Base-by-base conservation (phyloP, 768 basidiomycete genomes). In the Russula ochroleuca region DNA sequence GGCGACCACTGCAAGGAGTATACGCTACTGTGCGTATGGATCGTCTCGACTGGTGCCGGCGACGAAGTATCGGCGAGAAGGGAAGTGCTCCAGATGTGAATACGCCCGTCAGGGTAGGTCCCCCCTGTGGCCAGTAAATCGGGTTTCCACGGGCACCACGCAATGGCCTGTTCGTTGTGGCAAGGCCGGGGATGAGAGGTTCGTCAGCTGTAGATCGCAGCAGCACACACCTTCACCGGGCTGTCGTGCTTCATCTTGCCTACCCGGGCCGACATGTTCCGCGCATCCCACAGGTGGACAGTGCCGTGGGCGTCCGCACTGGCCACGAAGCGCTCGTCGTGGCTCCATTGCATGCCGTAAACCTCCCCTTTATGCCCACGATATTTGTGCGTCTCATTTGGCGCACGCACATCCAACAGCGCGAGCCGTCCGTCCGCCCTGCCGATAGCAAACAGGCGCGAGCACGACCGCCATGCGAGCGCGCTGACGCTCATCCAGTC, bases 111-210 rank as follows among this genome's bases (percentile, higher is more conserved):
- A 15, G 80, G 80, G 48, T 84, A 84, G 15, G 81, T 82, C 14
- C 87, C 84, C 17, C 87, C 87, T 0, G 85, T 82, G 5, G 88
- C 87, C 33, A 89, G 77, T 5, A 90, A 76, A 60, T 82, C 82
- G 5, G 78, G 77, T 67, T 87, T 84, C 87, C 87, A 89, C 0
- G 87, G 87, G 68, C 85, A 85, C 87, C 87, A 89, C 0, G 86
- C 82, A 52, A 89, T 75, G 1, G 88, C 87, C 87, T 88, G 55
- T 55, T 53, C 19, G 21, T 28, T 19, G 19, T 23, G 25, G 37
- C 37, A 15, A 28, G 57, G 28, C 7, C 38, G 47, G 23, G 28
- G 21, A n/a, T 8, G 15, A 40, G 57, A 1, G n/a, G 31, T 33
- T 21, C 9, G 45, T 64, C 23, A 59, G 57, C 57, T n/a, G 7